These are phyloP conservation scores for Sonneratia alba DNA, from an alignment of 345 rosid genomes.

Conservation along the genomic window DNA sequence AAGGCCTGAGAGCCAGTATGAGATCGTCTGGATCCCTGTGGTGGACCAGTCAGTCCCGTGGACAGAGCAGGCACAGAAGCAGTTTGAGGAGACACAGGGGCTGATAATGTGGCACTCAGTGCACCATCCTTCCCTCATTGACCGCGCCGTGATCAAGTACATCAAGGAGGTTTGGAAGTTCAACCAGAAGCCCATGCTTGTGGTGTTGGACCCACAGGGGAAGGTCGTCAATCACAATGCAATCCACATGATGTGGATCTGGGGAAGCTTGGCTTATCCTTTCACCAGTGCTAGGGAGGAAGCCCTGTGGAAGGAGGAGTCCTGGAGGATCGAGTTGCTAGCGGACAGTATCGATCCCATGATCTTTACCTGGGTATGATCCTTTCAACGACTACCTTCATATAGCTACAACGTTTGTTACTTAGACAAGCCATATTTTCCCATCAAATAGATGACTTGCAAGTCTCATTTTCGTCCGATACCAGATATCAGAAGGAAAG, in stretches of 20 bases:
- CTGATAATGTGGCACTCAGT: slow-evolving; percentile 59
- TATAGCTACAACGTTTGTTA: neutral
- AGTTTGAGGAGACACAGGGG: slow-evolving; percentile 22
- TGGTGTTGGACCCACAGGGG: slow-evolving; percentile 51
- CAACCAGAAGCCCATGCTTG: slow-evolving; percentile 40
- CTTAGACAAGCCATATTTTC: neutral
- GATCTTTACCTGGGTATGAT: slow-evolving; percentile 33
- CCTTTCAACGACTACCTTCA: neutral
- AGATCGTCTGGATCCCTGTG: slow-evolving; percentile 59
- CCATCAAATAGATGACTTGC: neutral
- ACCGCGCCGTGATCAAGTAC: slow-evolving; percentile 38
- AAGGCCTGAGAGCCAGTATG: slow-evolving; percentile 40
- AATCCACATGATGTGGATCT: slow-evolving; percentile 61
- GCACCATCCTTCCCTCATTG: slow-evolving; percentile 37
- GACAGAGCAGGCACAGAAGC: slow-evolving; percentile 13
- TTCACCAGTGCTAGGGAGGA: slow-evolving; percentile 45
- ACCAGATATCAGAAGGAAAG: slow-evolving; percentile 27
- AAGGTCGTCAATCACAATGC: slow-evolving; percentile 40
- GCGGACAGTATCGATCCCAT: slow-evolving; percentile 32
- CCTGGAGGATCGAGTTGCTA: slow-evolving; percentile 41
- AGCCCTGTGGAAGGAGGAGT: slow-evolving; percentile 51
- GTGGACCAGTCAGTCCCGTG: slow-evolving; percentile 29
- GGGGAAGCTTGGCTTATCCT: slow-evolving; percentile 53
- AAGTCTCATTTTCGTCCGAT: neutral
- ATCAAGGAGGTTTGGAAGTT: slow-evolving; percentile 56